Conservation (phyloP, 164 flowering plant genomes). For the Sextonia rubra region DNA sequence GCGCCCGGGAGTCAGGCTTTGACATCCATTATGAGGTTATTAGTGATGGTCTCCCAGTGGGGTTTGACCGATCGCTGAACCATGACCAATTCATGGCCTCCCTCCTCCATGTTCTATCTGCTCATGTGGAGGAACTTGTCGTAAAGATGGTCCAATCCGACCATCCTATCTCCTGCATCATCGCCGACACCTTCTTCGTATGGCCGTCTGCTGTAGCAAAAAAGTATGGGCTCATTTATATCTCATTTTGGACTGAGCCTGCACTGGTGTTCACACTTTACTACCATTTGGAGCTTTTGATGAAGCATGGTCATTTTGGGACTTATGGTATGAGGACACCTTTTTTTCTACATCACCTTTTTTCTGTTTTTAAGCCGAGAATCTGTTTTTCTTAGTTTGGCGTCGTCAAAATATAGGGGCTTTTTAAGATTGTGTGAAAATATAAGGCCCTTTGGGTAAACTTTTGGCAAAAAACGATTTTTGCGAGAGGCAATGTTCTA, state of each 20-base stretch:
- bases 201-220: conserved; percentile 64
- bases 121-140: conserved; percentile 56
- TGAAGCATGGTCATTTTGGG: conserved; percentile 57
- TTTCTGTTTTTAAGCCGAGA: background rate
- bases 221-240: conserved; percentile 46
- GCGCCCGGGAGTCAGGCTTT: conserved; percentile 43
- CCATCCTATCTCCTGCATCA: conserved; percentile 39
- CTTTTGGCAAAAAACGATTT: too few relatives aligned
- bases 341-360: background rate
- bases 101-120: conserved; percentile 52
- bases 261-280: conserved; percentile 67
- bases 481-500: too few relatives aligned
- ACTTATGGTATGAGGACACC: conserved; percentile 33
- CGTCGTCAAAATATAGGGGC: background rate
- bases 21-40: conserved; percentile 61
- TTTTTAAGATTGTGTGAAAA: too few relatives aligned
- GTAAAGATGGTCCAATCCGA: conserved; percentile 16
- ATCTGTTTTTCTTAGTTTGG: background rate
- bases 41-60: conserved; percentile 70
- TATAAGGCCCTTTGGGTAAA: too few relatives aligned
- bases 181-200: conserved; percentile 80
- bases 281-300: conserved; percentile 60
- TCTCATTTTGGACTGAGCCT: conserved; percentile 88
- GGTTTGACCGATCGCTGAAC: conserved; percentile 64
- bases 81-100: conserved; percentile 64